phyloP scores from a whole-genome alignment of 805 yeast species.

The Metschnikowia picachoensis region DNA sequence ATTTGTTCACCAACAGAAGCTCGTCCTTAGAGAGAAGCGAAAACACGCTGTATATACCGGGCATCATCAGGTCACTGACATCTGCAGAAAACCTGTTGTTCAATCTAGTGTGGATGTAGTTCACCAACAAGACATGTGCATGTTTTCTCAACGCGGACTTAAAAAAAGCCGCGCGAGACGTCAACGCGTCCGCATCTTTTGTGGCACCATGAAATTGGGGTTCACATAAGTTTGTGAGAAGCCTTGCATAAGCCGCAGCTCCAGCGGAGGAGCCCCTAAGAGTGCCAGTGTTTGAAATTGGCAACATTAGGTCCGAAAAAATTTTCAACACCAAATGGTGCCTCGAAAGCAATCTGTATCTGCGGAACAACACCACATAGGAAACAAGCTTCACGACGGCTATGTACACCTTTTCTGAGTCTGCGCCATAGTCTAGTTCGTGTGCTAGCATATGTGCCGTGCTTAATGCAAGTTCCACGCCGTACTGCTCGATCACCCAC shows the following conservation, averaged over 20 bases:
- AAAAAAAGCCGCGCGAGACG: slow-evolving; percentile 50
- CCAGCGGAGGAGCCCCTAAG: slow-evolving; percentile 1
- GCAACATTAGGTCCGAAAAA: slow-evolving; percentile 48
- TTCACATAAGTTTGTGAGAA: slow-evolving; percentile 68
- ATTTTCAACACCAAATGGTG: slow-evolving; percentile 59
- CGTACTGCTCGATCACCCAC: slow-evolving; percentile 63
- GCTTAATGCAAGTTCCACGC: slow-evolving; percentile 53
- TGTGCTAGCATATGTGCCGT: slow-evolving; percentile 23
- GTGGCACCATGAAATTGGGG: slow-evolving; percentile 44
- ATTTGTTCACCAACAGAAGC: slow-evolving; percentile 54
- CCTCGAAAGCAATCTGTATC: slow-evolving; percentile 67
- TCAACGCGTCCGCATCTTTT: slow-evolving; percentile 36
- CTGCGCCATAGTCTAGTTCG: slow-evolving; percentile 1
- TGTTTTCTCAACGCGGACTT: slow-evolving; percentile 63
- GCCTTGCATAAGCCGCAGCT: slow-evolving; percentile 51
- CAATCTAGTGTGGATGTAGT: slow-evolving; percentile 55
- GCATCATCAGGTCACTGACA: slow-evolving; percentile 45
- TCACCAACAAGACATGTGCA: slow-evolving; percentile 54
- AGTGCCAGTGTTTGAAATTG: slow-evolving; percentile 25
- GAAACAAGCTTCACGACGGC: slow-evolving; percentile 51
- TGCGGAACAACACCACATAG: slow-evolving; percentile 58
- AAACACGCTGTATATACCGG: slow-evolving; percentile 60
- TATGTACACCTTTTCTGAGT: slow-evolving; percentile 25
- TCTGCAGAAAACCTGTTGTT: slow-evolving; percentile 43
- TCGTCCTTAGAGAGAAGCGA: slow-evolving; percentile 69